phyloP scores from a whole-genome alignment of 176 grass and related monocot genomes.

The Tuctoria greenei region DNA sequence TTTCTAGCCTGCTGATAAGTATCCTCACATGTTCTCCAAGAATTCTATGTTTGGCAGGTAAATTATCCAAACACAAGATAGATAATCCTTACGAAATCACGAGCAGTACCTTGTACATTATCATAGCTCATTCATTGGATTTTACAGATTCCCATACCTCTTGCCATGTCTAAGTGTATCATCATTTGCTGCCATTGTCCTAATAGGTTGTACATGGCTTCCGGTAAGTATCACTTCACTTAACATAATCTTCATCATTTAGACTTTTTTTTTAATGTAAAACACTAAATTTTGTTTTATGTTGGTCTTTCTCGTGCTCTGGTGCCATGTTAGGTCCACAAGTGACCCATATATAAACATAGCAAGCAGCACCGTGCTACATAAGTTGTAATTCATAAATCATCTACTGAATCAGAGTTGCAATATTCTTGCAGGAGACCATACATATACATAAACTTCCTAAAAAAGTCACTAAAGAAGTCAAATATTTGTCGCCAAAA shows the following conservation, averaged over 20 bases:
- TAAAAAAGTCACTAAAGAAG: slow-evolving; percentile 12
- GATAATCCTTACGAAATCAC: neutral
- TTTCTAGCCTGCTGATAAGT: slow-evolving; percentile 73
- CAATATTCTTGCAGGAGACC: slow-evolving; percentile 51
- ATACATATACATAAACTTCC: slow-evolving; percentile 63
- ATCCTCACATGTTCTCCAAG: slow-evolving; percentile 54
- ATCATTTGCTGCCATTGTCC: slow-evolving; percentile 45
- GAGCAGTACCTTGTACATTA: neutral
- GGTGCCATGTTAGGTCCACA: neutral
- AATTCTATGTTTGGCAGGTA: slow-evolving; percentile 72
- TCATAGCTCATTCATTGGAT: slow-evolving; percentile 13
- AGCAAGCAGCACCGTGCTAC: neutral
- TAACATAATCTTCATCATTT: neutral
- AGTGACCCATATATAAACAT: neutral
- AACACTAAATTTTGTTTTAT: neutral
- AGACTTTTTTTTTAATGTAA: neutral
- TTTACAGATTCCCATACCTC: slow-evolving; percentile 78
- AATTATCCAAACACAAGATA: slow-evolving; percentile 6
- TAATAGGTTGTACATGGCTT: slow-evolving; percentile 71
- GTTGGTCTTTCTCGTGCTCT: neutral
- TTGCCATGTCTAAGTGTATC: slow-evolving; percentile 66
- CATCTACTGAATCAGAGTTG: no score
- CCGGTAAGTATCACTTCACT: slow-evolving; percentile 54
- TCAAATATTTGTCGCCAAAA: slow-evolving; percentile 33
- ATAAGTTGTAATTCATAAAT: neutral